Conservation (phyloP, 73 alveolate species). For the Tetrahymena borealis region DNA sequence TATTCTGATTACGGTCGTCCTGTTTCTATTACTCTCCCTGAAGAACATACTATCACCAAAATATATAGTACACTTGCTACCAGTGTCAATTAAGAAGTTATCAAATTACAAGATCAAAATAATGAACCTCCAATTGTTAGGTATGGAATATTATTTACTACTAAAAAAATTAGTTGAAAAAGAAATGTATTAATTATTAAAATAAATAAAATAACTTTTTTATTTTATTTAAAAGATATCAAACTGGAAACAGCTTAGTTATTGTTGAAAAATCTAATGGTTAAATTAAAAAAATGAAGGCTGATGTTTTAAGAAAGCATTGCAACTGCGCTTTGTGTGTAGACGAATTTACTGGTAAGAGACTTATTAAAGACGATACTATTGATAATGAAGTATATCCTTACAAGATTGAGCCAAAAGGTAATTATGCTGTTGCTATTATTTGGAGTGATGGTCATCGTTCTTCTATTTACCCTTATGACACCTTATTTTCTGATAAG, state of each 20-base stretch:
- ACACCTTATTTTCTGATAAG: slow-evolving; percentile 24
- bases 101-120: not conserved
- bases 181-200: no score
- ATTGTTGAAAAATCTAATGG: slow-evolving; percentile 16
- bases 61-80: slow-evolving; percentile 52
- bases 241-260: slow-evolving; percentile 13
- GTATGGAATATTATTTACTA: not conserved
- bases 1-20: slow-evolving; percentile 81
- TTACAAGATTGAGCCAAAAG: slow-evolving; percentile 66
- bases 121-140: slow-evolving; percentile 16
- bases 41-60: slow-evolving; percentile 51
- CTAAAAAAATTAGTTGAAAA: no score
- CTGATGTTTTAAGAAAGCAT: slow-evolving; percentile 55
- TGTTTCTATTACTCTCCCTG: slow-evolving; percentile 69
- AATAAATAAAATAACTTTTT: no score
- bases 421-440: slow-evolving; percentile 86
- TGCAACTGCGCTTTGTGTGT: slow-evolving; percentile 84
- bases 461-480: slow-evolving; percentile 73
- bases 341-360: slow-evolving; percentile 71
- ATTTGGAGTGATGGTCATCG: slow-evolving; percentile 89
- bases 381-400: slow-evolving; percentile 78
- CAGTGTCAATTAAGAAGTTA: slow-evolving; percentile 46
- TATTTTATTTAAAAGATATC: not conserved
- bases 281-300: slow-evolving; percentile 39
- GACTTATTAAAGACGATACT: slow-evolving; percentile 40